phyloP scores from a whole-genome alignment of 768 basidiomycete genomes.

The Ramaria rubella region DNA sequence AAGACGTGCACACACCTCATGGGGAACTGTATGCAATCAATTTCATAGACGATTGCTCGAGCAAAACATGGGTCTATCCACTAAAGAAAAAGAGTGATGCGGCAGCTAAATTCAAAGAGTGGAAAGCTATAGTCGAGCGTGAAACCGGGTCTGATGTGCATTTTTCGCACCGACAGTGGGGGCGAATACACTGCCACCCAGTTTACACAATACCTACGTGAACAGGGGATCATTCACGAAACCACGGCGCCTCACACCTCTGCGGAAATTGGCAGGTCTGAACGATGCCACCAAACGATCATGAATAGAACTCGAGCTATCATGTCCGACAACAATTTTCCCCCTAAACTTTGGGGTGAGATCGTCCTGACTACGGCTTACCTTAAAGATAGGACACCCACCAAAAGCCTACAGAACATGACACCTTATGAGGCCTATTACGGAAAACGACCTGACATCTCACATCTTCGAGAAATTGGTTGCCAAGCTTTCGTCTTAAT shows the following conservation, averaged over 20 bases:
- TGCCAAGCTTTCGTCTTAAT: conserved; percentile 15
- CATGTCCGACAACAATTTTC: not conserved
- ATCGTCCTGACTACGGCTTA: not conserved
- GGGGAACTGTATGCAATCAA: no score
- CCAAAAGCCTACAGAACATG: conserved; percentile 11
- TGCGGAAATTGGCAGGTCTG: conserved; percentile 1
- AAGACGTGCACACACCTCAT: no score
- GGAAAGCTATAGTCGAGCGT: conserved; percentile 9
- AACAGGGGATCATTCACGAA: conserved; percentile 11
- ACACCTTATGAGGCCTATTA: no score
- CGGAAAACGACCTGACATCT: no score
- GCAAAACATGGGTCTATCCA: not conserved
- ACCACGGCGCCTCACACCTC: not conserved
- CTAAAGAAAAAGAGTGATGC: no score
- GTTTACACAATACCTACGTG: conserved; percentile 8
- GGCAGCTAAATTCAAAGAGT: no score
- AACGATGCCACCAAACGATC: not conserved
- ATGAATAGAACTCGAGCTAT: not conserved
- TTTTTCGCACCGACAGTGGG: conserved; percentile 7
- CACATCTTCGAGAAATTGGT: conserved; percentile 13
- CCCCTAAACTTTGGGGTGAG: not conserved
- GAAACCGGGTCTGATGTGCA: not conserved
- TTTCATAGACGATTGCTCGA: not conserved
- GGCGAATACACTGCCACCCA: not conserved
- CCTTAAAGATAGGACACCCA: no score